A percentile compares a stretch with the other conserved stretches of the same genome.
Evolutionary conservation across 805 yeast species (phyloP).

Genomic region (Lipomyces yamanashiensis): DNA sequence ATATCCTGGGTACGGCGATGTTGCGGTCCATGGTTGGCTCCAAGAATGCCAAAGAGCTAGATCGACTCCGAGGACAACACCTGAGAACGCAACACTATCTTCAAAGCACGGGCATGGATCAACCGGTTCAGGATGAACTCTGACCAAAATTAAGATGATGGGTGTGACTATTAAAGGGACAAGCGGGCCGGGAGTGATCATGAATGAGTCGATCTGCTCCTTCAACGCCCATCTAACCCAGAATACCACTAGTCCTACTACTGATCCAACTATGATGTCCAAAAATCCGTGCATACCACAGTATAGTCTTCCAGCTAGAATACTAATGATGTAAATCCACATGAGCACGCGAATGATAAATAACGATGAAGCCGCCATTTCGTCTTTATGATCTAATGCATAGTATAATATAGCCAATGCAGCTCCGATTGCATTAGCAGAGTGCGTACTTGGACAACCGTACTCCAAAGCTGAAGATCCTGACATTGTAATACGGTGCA

Average conservation of each 20-base stretch:
- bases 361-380: constrained; percentile 9
- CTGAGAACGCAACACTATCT: constrained; percentile 90
- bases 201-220: constrained; percentile 51
- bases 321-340: constrained; percentile 60
- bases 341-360: constrained; percentile 22
- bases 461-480: constrained; percentile 91
- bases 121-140: constrained; percentile 78
- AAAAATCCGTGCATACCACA: constrained; percentile 97
- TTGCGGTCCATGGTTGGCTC: constrained; percentile 35
- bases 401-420: constrained; percentile 54
- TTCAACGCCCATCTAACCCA: constrained; percentile 53
- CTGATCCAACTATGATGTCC: constrained; percentile 70
- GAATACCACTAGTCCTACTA: constrained; percentile 63
- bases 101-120: constrained; percentile 97
- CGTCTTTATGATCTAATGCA: constrained; percentile 11
- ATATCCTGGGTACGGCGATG: constrained; percentile 43
- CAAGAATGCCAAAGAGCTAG: constrained; percentile 59
- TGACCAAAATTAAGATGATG: constrained; percentile 57
- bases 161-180: constrained; percentile 45
- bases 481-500: constrained; percentile 85
- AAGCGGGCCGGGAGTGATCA: constrained; percentile 27
- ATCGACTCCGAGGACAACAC: constrained; percentile 81
- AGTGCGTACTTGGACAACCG: constrained; percentile 92
- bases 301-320: constrained; percentile 81
- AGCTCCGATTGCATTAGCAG: constrained; percentile 92